A percentile compares a stretch with the other conserved stretches of the same genome.
Conservation (phyloP, 306 rosid species). For the Myrica gale region DNA sequence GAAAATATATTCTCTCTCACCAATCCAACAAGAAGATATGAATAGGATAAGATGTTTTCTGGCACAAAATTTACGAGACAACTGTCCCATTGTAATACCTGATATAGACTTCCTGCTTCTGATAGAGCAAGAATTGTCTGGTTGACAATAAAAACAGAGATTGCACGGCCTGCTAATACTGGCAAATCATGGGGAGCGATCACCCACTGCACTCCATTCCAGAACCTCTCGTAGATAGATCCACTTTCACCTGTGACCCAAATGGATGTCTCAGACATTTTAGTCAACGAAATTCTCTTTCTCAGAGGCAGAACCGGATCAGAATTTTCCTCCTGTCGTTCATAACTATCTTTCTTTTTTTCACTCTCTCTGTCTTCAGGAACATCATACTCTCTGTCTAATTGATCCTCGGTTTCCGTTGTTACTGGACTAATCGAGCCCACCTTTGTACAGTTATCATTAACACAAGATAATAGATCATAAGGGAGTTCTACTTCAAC, state of each 20-base stretch:
- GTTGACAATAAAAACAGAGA: conserved; percentile 60
- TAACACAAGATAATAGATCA: conserved; percentile 58
- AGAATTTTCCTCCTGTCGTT: conserved; percentile 22
- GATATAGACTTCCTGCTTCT: conserved; percentile 70
- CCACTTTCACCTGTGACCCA: conserved; percentile 95
- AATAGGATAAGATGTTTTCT: background rate
- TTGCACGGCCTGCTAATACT: conserved; percentile 50
- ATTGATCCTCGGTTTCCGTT: conserved; percentile 11
- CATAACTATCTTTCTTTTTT: conserved; percentile 20
- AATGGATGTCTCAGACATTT: conserved; percentile 66
- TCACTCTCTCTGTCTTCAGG: conserved; percentile 27
- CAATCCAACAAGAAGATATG: background rate
- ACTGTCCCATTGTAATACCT: conserved; percentile 42
- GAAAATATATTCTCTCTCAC: background rate
- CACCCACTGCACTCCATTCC: conserved; percentile 98
- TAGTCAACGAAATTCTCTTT: conserved; percentile 74
- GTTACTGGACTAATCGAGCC: conserved; percentile 31
- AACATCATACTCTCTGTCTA: conserved; percentile 31
- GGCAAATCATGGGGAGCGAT: conserved; percentile 88
- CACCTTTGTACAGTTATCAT: conserved; percentile 44
- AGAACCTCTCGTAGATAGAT: conserved; percentile 85
- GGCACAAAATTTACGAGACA: background rate
- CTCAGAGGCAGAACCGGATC: conserved; percentile 52
- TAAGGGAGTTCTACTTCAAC: conserved; percentile 72
- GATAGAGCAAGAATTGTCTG: conserved; percentile 76